phyloP scores from a whole-genome alignment of 805 yeast genomes.

The Candida krabiensis region DNA sequence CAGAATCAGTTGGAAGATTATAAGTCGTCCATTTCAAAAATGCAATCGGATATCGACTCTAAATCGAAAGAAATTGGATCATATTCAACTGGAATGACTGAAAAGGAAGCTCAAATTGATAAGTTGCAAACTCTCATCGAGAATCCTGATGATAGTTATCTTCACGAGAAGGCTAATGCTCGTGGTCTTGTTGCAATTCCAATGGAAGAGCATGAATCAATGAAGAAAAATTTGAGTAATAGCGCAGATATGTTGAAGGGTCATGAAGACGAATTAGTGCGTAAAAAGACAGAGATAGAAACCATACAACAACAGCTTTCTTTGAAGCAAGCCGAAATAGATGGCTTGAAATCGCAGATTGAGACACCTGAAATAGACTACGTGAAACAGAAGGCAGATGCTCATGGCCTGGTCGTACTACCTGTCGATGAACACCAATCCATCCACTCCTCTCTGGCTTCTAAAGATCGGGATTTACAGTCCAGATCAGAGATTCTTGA shows the following conservation, averaged over 20 bases:
- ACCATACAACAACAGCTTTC: not conserved
- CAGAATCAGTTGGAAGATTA: not conserved
- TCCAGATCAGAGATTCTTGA: not conserved
- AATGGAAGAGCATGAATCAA: slow-evolving; percentile 2
- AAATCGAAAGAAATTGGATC: not conserved
- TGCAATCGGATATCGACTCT: not conserved
- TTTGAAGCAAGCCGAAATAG: slow-evolving; percentile 9
- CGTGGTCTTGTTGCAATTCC: slow-evolving; percentile 10
- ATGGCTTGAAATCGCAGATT: slow-evolving; percentile 12
- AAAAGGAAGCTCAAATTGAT: not conserved
- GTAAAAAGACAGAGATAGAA: not conserved
- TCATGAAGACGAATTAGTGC: not conserved
- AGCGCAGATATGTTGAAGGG: not conserved
- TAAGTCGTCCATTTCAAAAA: not conserved
- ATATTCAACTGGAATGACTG: not conserved
- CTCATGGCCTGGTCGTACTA: slow-evolving; percentile 28
- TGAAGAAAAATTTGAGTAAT: slow-evolving; percentile 1
- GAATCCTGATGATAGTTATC: slow-evolving; percentile 9
- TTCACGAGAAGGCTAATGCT: slow-evolving; percentile 5
- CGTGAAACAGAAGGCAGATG: slow-evolving; percentile 28
- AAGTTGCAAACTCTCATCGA: slow-evolving; percentile 2
- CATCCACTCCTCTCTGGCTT: slow-evolving; percentile 1
- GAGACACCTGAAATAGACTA: slow-evolving; percentile 34
- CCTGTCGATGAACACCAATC: slow-evolving; percentile 24
- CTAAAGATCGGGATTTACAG: not conserved